phyloP scores from a whole-genome alignment of 2,329 filamentous ascomycete genomes.

The Diplodia sapinea region DNA sequence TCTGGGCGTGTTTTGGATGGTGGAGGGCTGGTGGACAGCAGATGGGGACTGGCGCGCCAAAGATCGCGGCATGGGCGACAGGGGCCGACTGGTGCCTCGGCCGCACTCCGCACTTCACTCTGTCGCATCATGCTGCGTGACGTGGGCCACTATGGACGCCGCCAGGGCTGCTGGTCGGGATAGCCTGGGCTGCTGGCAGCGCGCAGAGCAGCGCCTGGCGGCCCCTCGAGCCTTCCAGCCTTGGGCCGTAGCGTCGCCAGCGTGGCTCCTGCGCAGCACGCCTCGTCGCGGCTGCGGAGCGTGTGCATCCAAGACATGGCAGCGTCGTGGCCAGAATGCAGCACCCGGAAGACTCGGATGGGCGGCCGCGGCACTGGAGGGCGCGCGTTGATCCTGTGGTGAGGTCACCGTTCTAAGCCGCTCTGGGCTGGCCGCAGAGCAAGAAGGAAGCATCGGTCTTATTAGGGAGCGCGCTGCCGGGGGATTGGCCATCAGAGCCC shows the following conservation, averaged over 20 bases:
- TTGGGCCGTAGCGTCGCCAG: conserved; percentile 25
- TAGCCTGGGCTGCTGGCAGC: neutral
- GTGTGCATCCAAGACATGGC: conserved; percentile 1
- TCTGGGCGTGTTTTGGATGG: conserved; percentile 14
- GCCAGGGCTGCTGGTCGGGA: conserved; percentile 8
- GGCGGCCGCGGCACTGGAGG: conserved; percentile 8
- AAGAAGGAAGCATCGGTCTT: conserved; percentile 21
- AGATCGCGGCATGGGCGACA: conserved; percentile 6
- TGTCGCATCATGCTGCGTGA: conserved; percentile 23
- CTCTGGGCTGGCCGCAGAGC: conserved; percentile 27
- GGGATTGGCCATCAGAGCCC: conserved; percentile 11
- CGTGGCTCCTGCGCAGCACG: conserved; percentile 12
- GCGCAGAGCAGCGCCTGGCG: conserved; percentile 5
- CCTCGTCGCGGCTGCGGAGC: neutral
- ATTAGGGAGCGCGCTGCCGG: conserved; percentile 21
- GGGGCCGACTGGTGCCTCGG: conserved; percentile 1
- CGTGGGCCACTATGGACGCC: conserved; percentile 7
- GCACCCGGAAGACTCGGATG: conserved; percentile 17
- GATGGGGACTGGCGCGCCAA: neutral
- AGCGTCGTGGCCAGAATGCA: conserved; percentile 9
- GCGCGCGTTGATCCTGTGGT: conserved; percentile 20
- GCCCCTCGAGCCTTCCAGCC: conserved; percentile 4
- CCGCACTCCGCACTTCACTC: conserved; percentile 13
- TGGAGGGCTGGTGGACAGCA: neutral
- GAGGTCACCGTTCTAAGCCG: conserved; percentile 25